Evolutionary conservation across 2,329 filamentous ascomycete species (phyloP), one percentile per base, ranked within the genome.

Genomic region (Venturia pyrina): DNA sequence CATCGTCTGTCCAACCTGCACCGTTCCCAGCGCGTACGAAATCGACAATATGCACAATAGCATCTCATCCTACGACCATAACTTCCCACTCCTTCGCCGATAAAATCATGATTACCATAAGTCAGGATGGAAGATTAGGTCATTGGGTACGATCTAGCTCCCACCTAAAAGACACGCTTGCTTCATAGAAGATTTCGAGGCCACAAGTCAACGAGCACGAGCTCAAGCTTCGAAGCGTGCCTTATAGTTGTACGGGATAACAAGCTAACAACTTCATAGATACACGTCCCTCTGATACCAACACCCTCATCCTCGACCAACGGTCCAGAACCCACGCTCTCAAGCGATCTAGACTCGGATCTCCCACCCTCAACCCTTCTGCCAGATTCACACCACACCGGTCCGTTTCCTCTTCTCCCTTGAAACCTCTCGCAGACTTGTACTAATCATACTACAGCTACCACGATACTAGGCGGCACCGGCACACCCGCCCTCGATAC

Each of bases 101-200:
- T 82, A 96, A 91, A 77, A 91, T 99, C 71, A 79, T 99, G 71
- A 80, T 99, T 68, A 97, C 92, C 0, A 83, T 98, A 67, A 90
- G 90, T 0, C 95, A 98, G 78, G 85, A 88, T 68, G 93, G 93
- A 7, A 85, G 88, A 67, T 79, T 98, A 60, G 89, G 90, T 24
- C 95, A 98, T 82, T 99, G 95, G 95, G 92, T 97, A 81, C 65
- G 79, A 74, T 3, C n/a, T 41, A 50, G 61, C 17, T 66, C 46
- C 62, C 67, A 28, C 48, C 1, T 1, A 10, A 28, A 53, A 24
- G 44, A 21, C 44, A 53, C 48, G 3, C 21, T 28, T 21, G 21
- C 48, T 3, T 4, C 3, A 13, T 3, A 4, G 21, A 13, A 53
- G 21, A n/a, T 13, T 28, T 5, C 10, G n/a, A 53, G 28, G 21